phyloP scores from a whole-genome alignment of 805 yeast genomes.

The Candida khao-thaluensis region DNA sequence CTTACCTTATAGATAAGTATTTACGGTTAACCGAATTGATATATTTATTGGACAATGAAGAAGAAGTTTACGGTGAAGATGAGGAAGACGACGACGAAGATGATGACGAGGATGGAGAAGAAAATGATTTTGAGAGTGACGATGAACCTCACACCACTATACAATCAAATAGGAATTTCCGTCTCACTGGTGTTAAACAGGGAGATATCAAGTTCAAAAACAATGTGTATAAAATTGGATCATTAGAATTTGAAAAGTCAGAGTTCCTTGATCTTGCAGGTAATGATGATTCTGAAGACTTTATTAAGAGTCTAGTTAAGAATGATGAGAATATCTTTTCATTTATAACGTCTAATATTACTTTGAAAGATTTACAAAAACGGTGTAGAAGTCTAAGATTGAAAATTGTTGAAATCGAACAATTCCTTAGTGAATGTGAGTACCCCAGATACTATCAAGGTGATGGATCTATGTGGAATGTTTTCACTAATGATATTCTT shows the following conservation, averaged over 20 bases:
- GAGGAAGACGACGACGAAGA: conserved; percentile 10
- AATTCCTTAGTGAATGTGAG: conserved; percentile 31
- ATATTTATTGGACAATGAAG: conserved; percentile 38
- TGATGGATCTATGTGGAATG: conserved; percentile 33
- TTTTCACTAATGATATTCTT: conserved; percentile 32
- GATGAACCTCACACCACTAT: conserved; percentile 3
- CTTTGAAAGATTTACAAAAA: conserved; percentile 43
- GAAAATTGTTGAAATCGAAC: conserved; percentile 30
- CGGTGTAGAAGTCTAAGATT: conserved; percentile 34
- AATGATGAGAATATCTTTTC: conserved; percentile 34
- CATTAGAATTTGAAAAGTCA: conserved; percentile 49
- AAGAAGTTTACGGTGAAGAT: conserved; percentile 5
- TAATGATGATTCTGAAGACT: conserved; percentile 55
- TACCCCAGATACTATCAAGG: conserved; percentile 26
- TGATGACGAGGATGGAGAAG: conserved; percentile 5
- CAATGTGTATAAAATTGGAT: conserved; percentile 44
- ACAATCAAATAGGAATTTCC: conserved; percentile 8
- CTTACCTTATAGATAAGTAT: conserved; percentile 66
- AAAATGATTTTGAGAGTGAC: conserved; percentile 1
- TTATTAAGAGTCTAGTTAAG: conserved; percentile 43
- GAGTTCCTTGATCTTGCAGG: conserved; percentile 44
- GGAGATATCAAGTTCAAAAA: conserved; percentile 25
- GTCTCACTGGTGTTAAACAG: conserved; percentile 9
- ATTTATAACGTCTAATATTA: conserved; percentile 42
- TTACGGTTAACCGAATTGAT: conserved; percentile 59